Evolutionary conservation across 305 asterid species (phyloP).

Genomic region (Striga hermonthica): DNA sequence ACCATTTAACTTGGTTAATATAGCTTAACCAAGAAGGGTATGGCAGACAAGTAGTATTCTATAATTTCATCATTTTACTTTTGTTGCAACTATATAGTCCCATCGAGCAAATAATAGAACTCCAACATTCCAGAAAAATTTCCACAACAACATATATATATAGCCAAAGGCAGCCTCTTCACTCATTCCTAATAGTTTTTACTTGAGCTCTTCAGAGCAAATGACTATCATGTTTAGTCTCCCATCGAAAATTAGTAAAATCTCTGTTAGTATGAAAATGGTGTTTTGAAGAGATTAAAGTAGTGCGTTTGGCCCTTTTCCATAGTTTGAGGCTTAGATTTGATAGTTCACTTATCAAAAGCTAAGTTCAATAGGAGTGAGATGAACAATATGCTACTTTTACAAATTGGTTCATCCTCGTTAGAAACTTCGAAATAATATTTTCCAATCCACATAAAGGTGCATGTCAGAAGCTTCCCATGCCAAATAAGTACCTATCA

Average conservation of each 20-base stretch:
- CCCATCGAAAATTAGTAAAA: slow-evolving; percentile 6
- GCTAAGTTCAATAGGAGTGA: slow-evolving; percentile 4
- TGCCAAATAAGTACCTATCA: slow-evolving; percentile 5
- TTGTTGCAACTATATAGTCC: no score
- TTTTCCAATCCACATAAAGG: not conserved
- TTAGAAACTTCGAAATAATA: slow-evolving; percentile 3
- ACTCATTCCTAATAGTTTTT: not conserved
- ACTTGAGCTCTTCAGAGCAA: not conserved
- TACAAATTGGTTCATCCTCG: slow-evolving; percentile 1
- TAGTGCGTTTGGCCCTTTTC: slow-evolving; percentile 5
- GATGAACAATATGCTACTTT: not conserved
- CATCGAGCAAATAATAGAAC: no score
- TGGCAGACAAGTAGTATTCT: not conserved
- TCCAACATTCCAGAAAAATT: no score
- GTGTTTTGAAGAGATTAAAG: not conserved
- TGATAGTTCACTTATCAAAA: not conserved
- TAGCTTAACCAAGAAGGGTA: not conserved
- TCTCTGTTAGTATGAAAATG: not conserved
- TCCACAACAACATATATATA: no score
- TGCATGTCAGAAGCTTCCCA: slow-evolving; percentile 14
- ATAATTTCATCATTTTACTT: slow-evolving; percentile 5
- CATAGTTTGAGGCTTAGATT: no score
- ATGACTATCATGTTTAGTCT: slow-evolving; percentile 8
- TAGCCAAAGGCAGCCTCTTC: no score
- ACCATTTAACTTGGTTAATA: slow-evolving; percentile 13